Evolutionary conservation across 2,329 filamentous ascomycete species (phyloP).

Genomic region (Diplodia scrobiculata): DNA sequence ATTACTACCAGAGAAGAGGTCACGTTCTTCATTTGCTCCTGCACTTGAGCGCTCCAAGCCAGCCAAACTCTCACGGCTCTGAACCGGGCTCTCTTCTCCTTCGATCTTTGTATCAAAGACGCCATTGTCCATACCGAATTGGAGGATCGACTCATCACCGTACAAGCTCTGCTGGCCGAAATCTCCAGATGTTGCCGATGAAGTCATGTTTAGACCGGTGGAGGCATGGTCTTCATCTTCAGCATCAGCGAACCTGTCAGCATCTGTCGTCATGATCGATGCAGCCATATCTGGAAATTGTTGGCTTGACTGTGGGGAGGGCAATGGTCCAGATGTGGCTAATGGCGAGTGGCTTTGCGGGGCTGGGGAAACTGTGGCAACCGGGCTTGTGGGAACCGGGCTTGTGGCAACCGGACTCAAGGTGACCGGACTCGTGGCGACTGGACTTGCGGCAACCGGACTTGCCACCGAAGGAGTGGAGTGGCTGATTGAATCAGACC

Average conservation of each 20-base stretch:
- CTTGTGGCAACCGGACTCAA: slow-evolving; percentile 7
- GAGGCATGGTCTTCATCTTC: slow-evolving; percentile 39
- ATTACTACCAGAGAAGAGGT: slow-evolving; percentile 1
- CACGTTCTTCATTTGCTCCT: not conserved
- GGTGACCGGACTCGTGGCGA: not conserved
- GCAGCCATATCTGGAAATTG: slow-evolving; percentile 31
- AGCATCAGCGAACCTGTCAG: slow-evolving; percentile 49
- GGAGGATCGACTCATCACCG: slow-evolving; percentile 41
- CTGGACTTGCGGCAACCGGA: slow-evolving; percentile 2
- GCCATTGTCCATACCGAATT: slow-evolving; percentile 41
- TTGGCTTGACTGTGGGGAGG: slow-evolving; percentile 10
- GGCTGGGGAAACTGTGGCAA: slow-evolving; percentile 8
- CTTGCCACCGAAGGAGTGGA: not conserved
- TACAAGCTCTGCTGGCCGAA: slow-evolving; percentile 33
- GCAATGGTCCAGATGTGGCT: not conserved
- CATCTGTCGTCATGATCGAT: slow-evolving; percentile 43
- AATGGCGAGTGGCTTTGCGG: not conserved
- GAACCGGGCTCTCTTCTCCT: not conserved
- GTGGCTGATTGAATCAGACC: slow-evolving; percentile 3
- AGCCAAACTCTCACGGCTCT: not conserved
- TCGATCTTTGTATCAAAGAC: slow-evolving; percentile 35
- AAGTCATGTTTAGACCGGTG: not conserved
- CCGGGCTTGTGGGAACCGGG: slow-evolving; percentile 1
- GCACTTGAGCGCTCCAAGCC: not conserved
- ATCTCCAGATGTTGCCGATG: not conserved